These are phyloP conservation scores for Jatropha multifida DNA, from an alignment of 441 rosid genomes.

Conservation along the genomic window DNA sequence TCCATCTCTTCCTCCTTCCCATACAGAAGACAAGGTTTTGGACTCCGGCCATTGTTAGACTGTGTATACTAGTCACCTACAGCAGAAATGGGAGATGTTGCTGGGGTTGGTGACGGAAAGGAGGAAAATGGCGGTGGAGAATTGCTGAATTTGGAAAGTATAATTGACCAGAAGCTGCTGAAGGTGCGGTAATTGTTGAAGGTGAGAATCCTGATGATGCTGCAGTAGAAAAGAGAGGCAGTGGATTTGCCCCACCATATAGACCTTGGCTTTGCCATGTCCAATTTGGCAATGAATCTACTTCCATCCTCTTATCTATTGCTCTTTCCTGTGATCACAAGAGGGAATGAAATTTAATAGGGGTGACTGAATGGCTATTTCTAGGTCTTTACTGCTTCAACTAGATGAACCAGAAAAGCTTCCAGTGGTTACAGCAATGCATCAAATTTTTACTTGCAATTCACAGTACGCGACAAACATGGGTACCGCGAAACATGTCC, in stretches of 20 bases:
- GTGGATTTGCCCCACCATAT: conserved; percentile 33
- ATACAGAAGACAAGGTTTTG: not conserved
- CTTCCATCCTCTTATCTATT: conserved; percentile 50
- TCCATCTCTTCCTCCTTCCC: conserved; percentile 2
- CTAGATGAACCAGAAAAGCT: not conserved
- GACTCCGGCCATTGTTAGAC: conserved; percentile 6
- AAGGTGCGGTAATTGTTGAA: conserved; percentile 38
- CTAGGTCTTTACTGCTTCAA: not conserved
- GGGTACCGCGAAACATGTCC: not conserved
- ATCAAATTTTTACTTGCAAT: not conserved
- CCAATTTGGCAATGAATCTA: conserved; percentile 37
- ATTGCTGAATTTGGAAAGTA: conserved; percentile 25
- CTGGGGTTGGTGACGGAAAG: conserved; percentile 22
- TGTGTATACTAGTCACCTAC: conserved; percentile 23
- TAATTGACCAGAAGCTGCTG: conserved; percentile 39
- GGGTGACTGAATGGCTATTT: not conserved
- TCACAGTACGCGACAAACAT: not conserved
- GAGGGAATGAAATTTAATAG: not conserved
- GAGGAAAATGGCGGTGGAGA: conserved; percentile 24
- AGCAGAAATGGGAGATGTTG: conserved; percentile 34
- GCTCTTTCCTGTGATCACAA: conserved; percentile 52
- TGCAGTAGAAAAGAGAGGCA: conserved; percentile 55
- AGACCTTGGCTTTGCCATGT: conserved; percentile 38
- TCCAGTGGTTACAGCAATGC: not conserved
- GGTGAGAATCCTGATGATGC: conserved; percentile 83